Percentiles rank a stretch among this genome's conserved stretches.
Evolutionary conservation across 768 basidiomycete genomes (phyloP).

Genomic region (Cubamyces lactineus): DNA sequence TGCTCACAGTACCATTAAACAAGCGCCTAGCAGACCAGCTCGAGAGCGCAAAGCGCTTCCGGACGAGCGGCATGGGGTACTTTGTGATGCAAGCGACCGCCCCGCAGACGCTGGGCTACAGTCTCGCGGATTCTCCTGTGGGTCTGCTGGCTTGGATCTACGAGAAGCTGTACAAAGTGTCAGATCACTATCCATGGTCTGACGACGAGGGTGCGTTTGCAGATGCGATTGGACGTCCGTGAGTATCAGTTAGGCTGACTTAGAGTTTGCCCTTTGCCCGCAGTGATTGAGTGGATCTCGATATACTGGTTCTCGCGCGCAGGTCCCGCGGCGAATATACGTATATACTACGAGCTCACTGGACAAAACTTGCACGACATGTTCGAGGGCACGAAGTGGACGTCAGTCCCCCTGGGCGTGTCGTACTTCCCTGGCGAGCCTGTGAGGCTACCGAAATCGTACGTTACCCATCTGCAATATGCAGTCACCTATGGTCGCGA

Average conservation of each 20-base stretch:
- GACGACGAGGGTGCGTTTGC: constrained; percentile 46
- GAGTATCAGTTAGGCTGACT: no score
- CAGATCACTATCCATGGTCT: constrained; percentile 55
- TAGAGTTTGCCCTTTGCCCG: constrained; percentile 19
- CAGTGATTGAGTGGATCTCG: constrained; percentile 41
- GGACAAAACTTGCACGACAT: constrained; percentile 2
- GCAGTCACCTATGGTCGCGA: not conserved
- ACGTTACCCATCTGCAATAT: constrained; percentile 3
- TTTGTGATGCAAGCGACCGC: constrained; percentile 33
- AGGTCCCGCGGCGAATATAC: constrained; percentile 35
- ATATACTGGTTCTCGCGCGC: constrained; percentile 40
- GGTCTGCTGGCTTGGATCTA: constrained; percentile 42
- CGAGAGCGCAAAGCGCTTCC: constrained; percentile 30
- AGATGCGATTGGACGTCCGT: no score
- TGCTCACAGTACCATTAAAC: constrained; percentile 36
- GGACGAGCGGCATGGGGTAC: constrained; percentile 36
- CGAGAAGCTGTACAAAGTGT: constrained; percentile 33
- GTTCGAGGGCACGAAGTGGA: constrained; percentile 17
- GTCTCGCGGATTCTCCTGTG: constrained; percentile 56
- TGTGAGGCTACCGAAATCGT: constrained; percentile 25
- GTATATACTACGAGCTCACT: constrained; percentile 37
- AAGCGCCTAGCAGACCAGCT: constrained; percentile 41
- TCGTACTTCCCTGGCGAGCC: constrained; percentile 38
- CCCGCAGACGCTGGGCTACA: constrained; percentile 47
- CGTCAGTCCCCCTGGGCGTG: constrained; percentile 33